Conservation (phyloP, 2,329 filamentous ascomycete species). For the Aspergillus sergii region DNA sequence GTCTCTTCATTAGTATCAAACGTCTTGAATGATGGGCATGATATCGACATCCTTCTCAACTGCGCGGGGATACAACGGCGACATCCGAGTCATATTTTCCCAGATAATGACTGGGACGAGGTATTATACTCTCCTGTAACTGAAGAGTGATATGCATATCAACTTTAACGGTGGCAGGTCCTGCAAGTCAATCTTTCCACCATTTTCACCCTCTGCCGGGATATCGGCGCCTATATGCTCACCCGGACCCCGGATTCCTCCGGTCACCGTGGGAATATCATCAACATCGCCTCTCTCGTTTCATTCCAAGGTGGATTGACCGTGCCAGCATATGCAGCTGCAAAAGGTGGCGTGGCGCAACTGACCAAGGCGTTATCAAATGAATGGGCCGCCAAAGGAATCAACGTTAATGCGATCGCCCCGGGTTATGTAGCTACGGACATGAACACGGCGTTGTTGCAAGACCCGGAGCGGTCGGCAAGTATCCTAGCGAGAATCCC, state of each 20-base stretch:
- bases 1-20: slow-evolving; percentile 32
- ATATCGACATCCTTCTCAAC: slow-evolving; percentile 76
- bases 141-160: not conserved
- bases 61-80: slow-evolving; percentile 80
- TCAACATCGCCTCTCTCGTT: slow-evolving; percentile 82
- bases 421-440: slow-evolving; percentile 89
- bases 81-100: slow-evolving; percentile 72
- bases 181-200: slow-evolving; percentile 81
- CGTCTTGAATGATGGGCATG: slow-evolving; percentile 43
- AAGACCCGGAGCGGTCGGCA: slow-evolving; percentile 67
- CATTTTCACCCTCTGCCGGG: slow-evolving; percentile 63
- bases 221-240: slow-evolving; percentile 27
- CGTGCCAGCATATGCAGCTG: slow-evolving; percentile 83
- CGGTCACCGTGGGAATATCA: slow-evolving; percentile 52
- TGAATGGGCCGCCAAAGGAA: slow-evolving; percentile 78
- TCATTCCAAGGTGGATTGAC: slow-evolving; percentile 86
- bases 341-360: slow-evolving; percentile 83
- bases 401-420: slow-evolving; percentile 86
- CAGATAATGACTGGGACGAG: slow-evolving; percentile 71
- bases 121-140: slow-evolving; percentile 32
- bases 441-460: slow-evolving; percentile 83
- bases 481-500: slow-evolving; percentile 81
- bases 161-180: slow-evolving; percentile 48
- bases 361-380: slow-evolving; percentile 84
- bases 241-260: slow-evolving; percentile 14